Conservation (phyloP, 1,139 yeast genomes). For the Diutina ranongensis region DNA sequence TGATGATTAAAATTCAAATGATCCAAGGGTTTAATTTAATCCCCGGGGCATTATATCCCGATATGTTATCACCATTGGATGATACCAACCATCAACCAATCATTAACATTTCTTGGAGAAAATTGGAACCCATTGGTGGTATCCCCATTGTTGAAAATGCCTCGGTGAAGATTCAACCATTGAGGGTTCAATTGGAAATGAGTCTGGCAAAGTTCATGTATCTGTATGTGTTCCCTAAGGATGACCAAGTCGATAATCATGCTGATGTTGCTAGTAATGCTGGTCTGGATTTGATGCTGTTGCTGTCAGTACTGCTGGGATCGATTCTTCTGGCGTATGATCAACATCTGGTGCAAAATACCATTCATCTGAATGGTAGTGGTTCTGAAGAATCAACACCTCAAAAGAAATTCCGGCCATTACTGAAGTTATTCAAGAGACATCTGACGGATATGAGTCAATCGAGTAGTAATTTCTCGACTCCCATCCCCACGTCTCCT, state of each 20-base stretch:
- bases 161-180: constrained; percentile 49
- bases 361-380: not conserved
- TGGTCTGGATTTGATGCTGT: not conserved
- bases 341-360: not conserved
- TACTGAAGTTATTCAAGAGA: not conserved
- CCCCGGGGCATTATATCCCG: constrained; percentile 54
- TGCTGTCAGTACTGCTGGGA: not conserved
- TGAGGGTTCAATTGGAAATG: constrained; percentile 65
- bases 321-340: not conserved
- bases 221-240: constrained; percentile 49
- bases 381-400: not conserved
- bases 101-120: constrained; percentile 54
- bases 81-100: constrained; percentile 21
- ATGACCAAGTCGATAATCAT: not conserved
- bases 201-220: constrained; percentile 50
- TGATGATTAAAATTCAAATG: constrained; percentile 47
- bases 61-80: constrained; percentile 47
- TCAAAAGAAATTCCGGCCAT: not conserved
- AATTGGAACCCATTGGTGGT: constrained; percentile 79
- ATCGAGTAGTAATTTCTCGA: too few species aligned
- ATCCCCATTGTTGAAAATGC: constrained; percentile 46
- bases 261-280: not conserved
- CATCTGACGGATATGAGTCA: not conserved
- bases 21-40: constrained; percentile 65
- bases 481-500: too few species aligned